A percentile compares a stretch with the other conserved stretches of the same genome.
Conservation (phyloP, 768 basidiomycete species). For the Leccinum incarnatum region DNA sequence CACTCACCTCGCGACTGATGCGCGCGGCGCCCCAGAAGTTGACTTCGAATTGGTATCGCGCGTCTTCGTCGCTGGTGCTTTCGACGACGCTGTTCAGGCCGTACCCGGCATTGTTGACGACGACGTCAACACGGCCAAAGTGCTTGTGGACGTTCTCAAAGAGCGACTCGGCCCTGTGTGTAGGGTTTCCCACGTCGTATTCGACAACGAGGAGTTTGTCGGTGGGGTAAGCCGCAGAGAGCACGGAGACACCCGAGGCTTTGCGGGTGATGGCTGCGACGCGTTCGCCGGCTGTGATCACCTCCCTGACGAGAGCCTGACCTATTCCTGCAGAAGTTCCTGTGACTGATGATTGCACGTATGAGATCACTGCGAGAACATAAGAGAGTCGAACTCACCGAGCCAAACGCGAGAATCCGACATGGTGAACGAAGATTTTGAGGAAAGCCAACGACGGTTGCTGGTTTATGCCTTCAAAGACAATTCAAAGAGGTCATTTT, state of each 20-base stretch:
- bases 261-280: conserved; percentile 29
- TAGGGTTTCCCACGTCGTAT: conserved; percentile 29
- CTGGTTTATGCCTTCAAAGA: background rate
- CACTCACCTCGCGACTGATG: conserved; percentile 24
- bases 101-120: conserved; percentile 35
- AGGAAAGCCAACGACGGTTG: background rate
- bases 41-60: conserved; percentile 28
- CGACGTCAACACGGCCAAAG: conserved; percentile 34
- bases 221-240: conserved; percentile 12
- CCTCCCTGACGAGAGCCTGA: conserved; percentile 27
- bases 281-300: conserved; percentile 26
- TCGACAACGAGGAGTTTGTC: conserved; percentile 29
- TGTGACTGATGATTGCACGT: conserved; percentile 31
- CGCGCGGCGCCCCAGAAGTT: conserved; percentile 33
- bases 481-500: conserved; percentile 8
- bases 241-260: conserved; percentile 17
- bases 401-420: conserved; percentile 24
- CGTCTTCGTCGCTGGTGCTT: conserved; percentile 23
- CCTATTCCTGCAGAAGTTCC: conserved; percentile 43
- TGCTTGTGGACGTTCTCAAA: conserved; percentile 20
- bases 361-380: background rate
- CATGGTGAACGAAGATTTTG: conserved; percentile 7
- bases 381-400: conserved; percentile 7
- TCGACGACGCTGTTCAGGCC: conserved; percentile 27
- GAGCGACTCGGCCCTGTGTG: conserved; percentile 14